Percentiles rank a stretch among this genome's conserved stretches.
Evolutionary conservation across 2,329 filamentous ascomycete species (phyloP).

Genomic region (Fusarium sp.): DNA sequence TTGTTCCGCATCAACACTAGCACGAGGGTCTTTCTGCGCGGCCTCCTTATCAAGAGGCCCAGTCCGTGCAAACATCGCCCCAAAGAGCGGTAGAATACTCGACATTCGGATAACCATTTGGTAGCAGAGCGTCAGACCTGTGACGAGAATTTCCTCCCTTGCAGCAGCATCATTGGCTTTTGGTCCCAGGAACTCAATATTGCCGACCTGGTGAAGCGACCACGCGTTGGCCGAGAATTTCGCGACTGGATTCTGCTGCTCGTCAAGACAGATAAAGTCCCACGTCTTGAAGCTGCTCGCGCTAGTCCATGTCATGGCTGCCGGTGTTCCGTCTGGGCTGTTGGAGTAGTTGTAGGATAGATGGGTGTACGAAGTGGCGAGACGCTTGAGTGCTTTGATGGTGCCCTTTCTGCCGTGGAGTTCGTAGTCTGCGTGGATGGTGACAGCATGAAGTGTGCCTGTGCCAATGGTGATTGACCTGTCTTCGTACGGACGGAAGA

Average conservation of each 20-base stretch:
- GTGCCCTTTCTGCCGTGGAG: constrained; percentile 32
- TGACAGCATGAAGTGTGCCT: constrained; percentile 31
- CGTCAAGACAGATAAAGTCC: constrained; percentile 38
- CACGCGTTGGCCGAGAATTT: constrained; percentile 31
- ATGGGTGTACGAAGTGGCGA: constrained; percentile 37
- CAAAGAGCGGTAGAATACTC: constrained; percentile 28
- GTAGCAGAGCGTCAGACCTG: constrained; percentile 32
- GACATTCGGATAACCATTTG: constrained; percentile 29
- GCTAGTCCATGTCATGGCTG: constrained; percentile 37
- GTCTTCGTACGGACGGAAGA: constrained; percentile 21
- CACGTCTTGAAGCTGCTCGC: constrained; percentile 31
- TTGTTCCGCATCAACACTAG: not conserved
- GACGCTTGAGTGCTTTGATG: constrained; percentile 34
- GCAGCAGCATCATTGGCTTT: constrained; percentile 19
- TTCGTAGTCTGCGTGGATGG: constrained; percentile 38
- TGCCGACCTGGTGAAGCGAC: constrained; percentile 25
- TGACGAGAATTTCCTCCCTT: constrained; percentile 33
- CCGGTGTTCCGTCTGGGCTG: constrained; percentile 3
- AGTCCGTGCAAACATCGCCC: constrained; percentile 25
- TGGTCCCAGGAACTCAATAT: constrained; percentile 34
- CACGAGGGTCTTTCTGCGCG: not conserved
- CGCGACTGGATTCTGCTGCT: constrained; percentile 32
- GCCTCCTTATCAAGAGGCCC: constrained; percentile 30
- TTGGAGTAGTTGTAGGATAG: constrained; percentile 32
- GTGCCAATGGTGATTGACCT: constrained; percentile 8